phyloP scores from a whole-genome alignment of 495 filamentous ascomycete genomes.

The Lophium mytilinum region DNA sequence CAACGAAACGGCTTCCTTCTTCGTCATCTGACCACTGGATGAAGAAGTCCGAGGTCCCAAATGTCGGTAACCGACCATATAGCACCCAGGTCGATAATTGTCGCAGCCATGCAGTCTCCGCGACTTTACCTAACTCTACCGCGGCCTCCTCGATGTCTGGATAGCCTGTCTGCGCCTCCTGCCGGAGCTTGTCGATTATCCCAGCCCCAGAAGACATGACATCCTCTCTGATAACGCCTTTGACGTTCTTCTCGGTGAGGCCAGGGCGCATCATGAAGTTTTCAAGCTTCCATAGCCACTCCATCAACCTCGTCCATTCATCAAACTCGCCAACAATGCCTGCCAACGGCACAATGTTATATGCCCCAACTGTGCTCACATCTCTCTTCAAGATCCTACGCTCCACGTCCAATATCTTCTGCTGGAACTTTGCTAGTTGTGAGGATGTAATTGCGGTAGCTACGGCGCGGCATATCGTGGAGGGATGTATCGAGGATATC shows the following conservation, averaged over 20 bases:
- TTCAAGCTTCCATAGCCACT: constrained; percentile 74
- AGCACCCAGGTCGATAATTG: constrained; percentile 83
- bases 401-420: constrained; percentile 78
- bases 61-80: constrained; percentile 70
- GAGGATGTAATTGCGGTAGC: constrained; percentile 64
- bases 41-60: constrained; percentile 74
- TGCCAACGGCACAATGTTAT: constrained; percentile 85
- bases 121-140: constrained; percentile 58
- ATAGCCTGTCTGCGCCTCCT: constrained; percentile 79
- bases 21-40: constrained; percentile 45
- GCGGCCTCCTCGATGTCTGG: constrained; percentile 71
- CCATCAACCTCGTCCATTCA: constrained; percentile 71
- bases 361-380: constrained; percentile 69
- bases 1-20: constrained; percentile 39
- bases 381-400: constrained; percentile 63
- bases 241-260: constrained; percentile 11
- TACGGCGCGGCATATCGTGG: constrained; percentile 80
- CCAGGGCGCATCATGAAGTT: constrained; percentile 50
- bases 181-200: constrained; percentile 67
- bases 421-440: constrained; percentile 72
- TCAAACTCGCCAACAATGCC: constrained; percentile 75
- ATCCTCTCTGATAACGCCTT: constrained; percentile 3
- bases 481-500: constrained; percentile 62
- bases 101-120: constrained; percentile 85
- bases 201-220: constrained; percentile 45